Percentiles rank a stretch among this genome's conserved stretches.
Evolutionary conservation across 306 rosid genomes (phyloP).

Genomic region (Parietaria judaica): DNA sequence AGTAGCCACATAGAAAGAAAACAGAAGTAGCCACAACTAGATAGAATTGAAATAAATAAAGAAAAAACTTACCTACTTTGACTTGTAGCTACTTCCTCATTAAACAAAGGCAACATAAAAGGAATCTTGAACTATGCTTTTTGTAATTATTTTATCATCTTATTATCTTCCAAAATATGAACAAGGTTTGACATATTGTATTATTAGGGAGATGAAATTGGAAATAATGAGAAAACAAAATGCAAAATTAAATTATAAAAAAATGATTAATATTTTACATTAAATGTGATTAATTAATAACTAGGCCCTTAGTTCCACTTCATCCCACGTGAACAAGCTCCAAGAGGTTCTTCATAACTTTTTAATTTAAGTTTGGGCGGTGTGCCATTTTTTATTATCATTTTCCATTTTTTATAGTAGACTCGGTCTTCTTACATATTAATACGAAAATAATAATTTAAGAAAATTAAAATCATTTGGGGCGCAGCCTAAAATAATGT

Average conservation of each 20-base stretch:
- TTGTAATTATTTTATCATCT: conserved; percentile 7
- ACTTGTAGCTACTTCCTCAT: conserved; percentile 25
- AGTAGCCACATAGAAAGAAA: too few relatives aligned
- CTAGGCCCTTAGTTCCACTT: conserved; percentile 20
- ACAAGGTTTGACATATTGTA: conserved; percentile 36
- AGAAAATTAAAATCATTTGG: conserved; percentile 10
- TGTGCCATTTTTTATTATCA: background rate
- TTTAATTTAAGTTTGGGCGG: conserved; percentile 2
- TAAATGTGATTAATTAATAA: conserved; percentile 11
- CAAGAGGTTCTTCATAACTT: background rate
- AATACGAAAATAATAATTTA: background rate
- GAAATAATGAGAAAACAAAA: background rate
- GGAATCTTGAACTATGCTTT: conserved; percentile 19
- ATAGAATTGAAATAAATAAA: too few relatives aligned
- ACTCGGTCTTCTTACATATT: conserved; percentile 6
- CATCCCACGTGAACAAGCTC: conserved; percentile 35
- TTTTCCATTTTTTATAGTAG: conserved; percentile 6
- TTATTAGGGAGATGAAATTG: conserved; percentile 14
- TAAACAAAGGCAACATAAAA: conserved; percentile 14
- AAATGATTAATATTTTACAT: background rate
- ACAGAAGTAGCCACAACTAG: too few relatives aligned
- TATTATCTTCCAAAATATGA: conserved; percentile 13
- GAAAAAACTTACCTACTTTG: conserved; percentile 23
- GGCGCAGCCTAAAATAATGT: conserved; percentile 8
- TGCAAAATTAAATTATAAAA: background rate